A percentile compares a stretch with the other conserved stretches of the same genome.
Evolutionary conservation across 305 asterid genomes (phyloP).

Genomic region (Fraxinus paxiana): DNA sequence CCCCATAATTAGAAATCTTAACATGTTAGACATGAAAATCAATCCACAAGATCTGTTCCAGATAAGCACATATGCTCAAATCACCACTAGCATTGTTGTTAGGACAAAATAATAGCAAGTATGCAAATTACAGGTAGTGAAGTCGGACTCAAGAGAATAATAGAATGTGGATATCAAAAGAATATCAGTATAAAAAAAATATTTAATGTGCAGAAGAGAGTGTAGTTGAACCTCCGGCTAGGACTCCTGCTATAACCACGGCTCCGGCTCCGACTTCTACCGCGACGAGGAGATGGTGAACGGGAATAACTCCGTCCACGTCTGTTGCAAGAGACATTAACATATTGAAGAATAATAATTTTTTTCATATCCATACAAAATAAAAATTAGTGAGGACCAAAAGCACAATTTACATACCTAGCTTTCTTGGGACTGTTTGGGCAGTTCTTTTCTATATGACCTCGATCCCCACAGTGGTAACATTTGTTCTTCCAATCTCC

Average conservation of each 20-base stretch:
- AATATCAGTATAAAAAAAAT: neutral
- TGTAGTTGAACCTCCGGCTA: slow-evolving; percentile 59
- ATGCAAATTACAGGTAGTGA: neutral
- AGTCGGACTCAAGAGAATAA: neutral
- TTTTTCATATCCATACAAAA: neutral
- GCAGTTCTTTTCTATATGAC: slow-evolving; percentile 90
- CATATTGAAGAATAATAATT: neutral
- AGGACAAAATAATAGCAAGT: neutral
- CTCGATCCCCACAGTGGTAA: slow-evolving; percentile 92
- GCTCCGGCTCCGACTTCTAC: slow-evolving; percentile 31
- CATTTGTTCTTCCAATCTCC: slow-evolving; percentile 99
- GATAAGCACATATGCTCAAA: neutral
- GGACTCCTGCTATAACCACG: slow-evolving; percentile 72
- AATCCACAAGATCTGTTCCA: neutral
- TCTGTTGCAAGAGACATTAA: slow-evolving; percentile 43
- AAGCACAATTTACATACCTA: neutral
- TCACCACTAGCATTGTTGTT: neutral
- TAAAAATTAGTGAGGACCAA: neutral
- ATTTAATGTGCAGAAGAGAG: neutral
- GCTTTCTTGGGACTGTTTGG: slow-evolving; percentile 81
- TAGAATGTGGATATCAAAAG: neutral
- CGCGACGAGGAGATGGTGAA: slow-evolving; percentile 86
- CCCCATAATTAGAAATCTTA: neutral
- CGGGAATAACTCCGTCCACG: slow-evolving; percentile 71
- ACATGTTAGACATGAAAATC: neutral